These are phyloP conservation scores for Diplodia sapinea DNA, from an alignment of 2,329 filamentous ascomycete species.

Conservation along the genomic window DNA sequence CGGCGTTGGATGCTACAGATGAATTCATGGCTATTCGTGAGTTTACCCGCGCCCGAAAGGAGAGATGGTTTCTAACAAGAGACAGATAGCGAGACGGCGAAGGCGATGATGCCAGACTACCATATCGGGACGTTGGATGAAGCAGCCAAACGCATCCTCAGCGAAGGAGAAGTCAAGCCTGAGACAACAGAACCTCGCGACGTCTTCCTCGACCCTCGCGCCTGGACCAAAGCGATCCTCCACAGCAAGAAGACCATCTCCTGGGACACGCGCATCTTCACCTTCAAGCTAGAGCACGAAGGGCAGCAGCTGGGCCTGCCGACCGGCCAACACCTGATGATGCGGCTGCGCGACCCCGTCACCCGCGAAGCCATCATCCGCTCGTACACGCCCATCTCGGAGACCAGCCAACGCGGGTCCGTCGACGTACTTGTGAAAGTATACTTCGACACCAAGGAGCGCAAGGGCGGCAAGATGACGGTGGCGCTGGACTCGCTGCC, in stretches of 20 bases:
- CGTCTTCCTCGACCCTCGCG: constrained; percentile 72
- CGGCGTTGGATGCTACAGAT: constrained; percentile 81
- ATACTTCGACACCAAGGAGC: constrained; percentile 67
- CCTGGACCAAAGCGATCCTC: constrained; percentile 76
- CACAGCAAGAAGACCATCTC: constrained; percentile 72
- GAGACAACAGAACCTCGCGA: constrained; percentile 55
- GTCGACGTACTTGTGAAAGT: constrained; percentile 83
- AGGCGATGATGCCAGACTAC: constrained; percentile 84
- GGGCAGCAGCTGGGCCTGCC: constrained; percentile 76
- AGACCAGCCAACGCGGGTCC: constrained; percentile 64
- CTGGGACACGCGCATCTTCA: constrained; percentile 80
- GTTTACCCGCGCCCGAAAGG: constrained; percentile 44
- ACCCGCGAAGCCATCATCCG: constrained; percentile 77
- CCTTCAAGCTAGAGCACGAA: constrained; percentile 75
- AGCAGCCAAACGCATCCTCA: constrained; percentile 61
- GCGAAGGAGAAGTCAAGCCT: constrained; percentile 51
- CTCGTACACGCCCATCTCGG: constrained; percentile 84
- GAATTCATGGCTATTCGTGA: constrained; percentile 92
- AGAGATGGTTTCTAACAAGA: constrained; percentile 38
- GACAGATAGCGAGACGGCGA: constrained; percentile 86
- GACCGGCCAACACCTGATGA: constrained; percentile 84
- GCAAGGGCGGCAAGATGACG: constrained; percentile 79
- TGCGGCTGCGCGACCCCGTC: constrained; percentile 75
- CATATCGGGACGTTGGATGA: constrained; percentile 80
- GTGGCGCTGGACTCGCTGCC: constrained; percentile 75